phyloP scores from a whole-genome alignment of 805 yeast genomes.

The Candida golubevii region DNA sequence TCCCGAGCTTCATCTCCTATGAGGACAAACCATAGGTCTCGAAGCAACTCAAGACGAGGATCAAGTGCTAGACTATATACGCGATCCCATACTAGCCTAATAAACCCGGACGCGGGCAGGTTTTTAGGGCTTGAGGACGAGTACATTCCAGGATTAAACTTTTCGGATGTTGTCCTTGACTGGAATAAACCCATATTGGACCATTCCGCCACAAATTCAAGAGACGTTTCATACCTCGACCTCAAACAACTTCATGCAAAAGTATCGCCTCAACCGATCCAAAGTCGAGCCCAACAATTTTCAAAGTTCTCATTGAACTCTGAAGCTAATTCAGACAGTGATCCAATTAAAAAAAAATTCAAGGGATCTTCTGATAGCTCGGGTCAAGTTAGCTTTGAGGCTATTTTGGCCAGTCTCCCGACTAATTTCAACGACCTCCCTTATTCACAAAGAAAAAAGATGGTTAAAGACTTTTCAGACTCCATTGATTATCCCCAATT shows the following conservation, averaged over 20 bases:
- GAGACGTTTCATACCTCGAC: constrained; percentile 37
- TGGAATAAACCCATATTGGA: constrained; percentile 48
- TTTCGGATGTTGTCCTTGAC: constrained; percentile 41
- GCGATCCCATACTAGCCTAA: constrained; percentile 26
- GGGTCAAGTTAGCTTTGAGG: constrained; percentile 37
- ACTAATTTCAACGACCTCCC: constrained; percentile 52
- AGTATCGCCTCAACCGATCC: constrained; percentile 42
- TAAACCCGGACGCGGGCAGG: constrained; percentile 14
- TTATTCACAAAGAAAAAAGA: constrained; percentile 55
- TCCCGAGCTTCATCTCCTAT: constrained; percentile 18
- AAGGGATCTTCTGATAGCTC: constrained; percentile 18
- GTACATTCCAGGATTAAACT: constrained; percentile 69
- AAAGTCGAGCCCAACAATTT: constrained; percentile 13
- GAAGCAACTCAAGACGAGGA: constrained; percentile 4
- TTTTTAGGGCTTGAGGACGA: constrained; percentile 64
- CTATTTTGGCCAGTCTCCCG: constrained; percentile 31
- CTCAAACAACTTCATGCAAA: constrained; percentile 39
- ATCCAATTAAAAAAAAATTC: constrained; percentile 22
- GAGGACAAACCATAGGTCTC: background rate
- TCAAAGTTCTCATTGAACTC: constrained; percentile 6
- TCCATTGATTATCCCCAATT: constrained; percentile 42
- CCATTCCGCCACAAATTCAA: constrained; percentile 21
- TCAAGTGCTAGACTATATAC: constrained; percentile 24
- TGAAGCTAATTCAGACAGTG: constrained; percentile 3
- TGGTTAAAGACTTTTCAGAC: constrained; percentile 34